phyloP scores from a whole-genome alignment of 2,329 filamentous ascomycete species.

The Fusarium aywerte region DNA sequence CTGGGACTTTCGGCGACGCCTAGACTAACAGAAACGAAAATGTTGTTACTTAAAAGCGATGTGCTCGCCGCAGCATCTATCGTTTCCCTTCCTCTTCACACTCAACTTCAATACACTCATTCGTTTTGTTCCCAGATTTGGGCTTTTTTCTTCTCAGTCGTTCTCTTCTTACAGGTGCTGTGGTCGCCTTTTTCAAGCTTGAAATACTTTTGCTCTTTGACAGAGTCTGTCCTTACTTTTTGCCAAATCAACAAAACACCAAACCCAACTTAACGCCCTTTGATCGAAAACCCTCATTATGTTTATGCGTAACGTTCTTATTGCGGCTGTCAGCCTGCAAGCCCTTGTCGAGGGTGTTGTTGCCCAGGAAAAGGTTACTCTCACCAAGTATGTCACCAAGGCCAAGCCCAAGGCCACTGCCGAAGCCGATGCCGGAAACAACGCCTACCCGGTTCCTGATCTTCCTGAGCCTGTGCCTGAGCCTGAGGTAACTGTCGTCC shows the following conservation, averaged over 20 bases:
- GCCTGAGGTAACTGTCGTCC: slow-evolving; percentile 31
- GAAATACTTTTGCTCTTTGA: slow-evolving; percentile 42
- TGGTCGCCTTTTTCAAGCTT: slow-evolving; percentile 43
- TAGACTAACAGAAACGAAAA: neutral
- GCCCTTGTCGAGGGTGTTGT: slow-evolving; percentile 35
- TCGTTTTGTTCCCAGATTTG: slow-evolving; percentile 41
- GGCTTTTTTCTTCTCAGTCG: slow-evolving; percentile 43
- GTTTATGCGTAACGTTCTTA: slow-evolving; percentile 41
- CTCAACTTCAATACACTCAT: slow-evolving; percentile 36
- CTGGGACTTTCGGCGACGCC: slow-evolving; percentile 19
- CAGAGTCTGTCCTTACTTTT: slow-evolving; percentile 42
- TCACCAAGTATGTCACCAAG: slow-evolving; percentile 27
- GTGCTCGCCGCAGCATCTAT: slow-evolving; percentile 19
- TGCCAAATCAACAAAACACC: slow-evolving; percentile 39
- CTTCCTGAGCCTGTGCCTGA: slow-evolving; percentile 14
- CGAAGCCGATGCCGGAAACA: slow-evolving; percentile 5
- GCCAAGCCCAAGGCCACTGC: slow-evolving; percentile 25
- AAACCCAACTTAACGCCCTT: slow-evolving; percentile 7
- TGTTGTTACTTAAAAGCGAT: slow-evolving; percentile 34
- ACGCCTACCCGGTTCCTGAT: slow-evolving; percentile 15
- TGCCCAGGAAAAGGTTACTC: slow-evolving; percentile 37
- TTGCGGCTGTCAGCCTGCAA: slow-evolving; percentile 43
- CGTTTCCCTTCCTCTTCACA: slow-evolving; percentile 26
- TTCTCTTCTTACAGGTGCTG: slow-evolving; percentile 45
- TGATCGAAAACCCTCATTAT: slow-evolving; percentile 31